A percentile compares a stretch with the other conserved stretches of the same genome.
These are phyloP conservation scores for Escovopsis sp. DNA, from an alignment of 2,329 filamentous ascomycete genomes.

Conservation along the genomic window DNA sequence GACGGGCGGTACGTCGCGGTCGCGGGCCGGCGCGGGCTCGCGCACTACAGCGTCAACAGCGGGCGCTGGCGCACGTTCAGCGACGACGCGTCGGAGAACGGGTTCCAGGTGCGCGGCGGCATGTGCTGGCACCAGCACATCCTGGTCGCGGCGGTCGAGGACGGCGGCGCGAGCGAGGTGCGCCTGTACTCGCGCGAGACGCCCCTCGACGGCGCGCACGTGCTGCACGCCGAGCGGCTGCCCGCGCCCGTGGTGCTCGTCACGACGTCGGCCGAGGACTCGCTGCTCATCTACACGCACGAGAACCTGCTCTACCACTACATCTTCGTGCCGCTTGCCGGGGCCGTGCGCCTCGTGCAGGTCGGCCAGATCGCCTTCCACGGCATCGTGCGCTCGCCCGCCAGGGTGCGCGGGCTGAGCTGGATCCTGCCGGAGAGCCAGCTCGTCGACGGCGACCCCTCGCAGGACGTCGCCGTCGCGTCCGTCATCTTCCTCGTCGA, in stretches of 20 bases:
- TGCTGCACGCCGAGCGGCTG: slow-evolving; percentile 64
- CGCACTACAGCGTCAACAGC: slow-evolving; percentile 90
- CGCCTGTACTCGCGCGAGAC: slow-evolving; percentile 87
- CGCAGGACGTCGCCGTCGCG: slow-evolving; percentile 84
- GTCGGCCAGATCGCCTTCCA: slow-evolving; percentile 98
- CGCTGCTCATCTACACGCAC: slow-evolving; percentile 89
- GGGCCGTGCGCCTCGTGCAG: slow-evolving; percentile 61
- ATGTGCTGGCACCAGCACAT: slow-evolving; percentile 99
- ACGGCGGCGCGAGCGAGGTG: slow-evolving; percentile 65
- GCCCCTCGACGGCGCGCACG: slow-evolving; percentile 54
- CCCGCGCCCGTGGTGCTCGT: slow-evolving; percentile 81
- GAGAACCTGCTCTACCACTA: slow-evolving; percentile 95
- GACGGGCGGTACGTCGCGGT: slow-evolving; percentile 92
- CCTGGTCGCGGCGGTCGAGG: slow-evolving; percentile 84
- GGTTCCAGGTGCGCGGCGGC: slow-evolving; percentile 82
- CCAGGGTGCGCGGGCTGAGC: slow-evolving; percentile 80
- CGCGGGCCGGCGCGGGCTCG: slow-evolving; percentile 82
- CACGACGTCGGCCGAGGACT: slow-evolving; percentile 82
- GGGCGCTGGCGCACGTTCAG: slow-evolving; percentile 92
- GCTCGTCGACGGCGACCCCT: slow-evolving; percentile 78
- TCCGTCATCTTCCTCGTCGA: slow-evolving; percentile 95
- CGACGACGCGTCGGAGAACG: slow-evolving; percentile 66
- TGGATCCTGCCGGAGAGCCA: slow-evolving; percentile 93
- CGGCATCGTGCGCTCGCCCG: slow-evolving; percentile 86
- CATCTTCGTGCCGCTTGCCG: slow-evolving; percentile 62